These are phyloP conservation scores for Pilatotrama ljubarskyi DNA, from an alignment of 768 basidiomycete species.

Conservation along the genomic window DNA sequence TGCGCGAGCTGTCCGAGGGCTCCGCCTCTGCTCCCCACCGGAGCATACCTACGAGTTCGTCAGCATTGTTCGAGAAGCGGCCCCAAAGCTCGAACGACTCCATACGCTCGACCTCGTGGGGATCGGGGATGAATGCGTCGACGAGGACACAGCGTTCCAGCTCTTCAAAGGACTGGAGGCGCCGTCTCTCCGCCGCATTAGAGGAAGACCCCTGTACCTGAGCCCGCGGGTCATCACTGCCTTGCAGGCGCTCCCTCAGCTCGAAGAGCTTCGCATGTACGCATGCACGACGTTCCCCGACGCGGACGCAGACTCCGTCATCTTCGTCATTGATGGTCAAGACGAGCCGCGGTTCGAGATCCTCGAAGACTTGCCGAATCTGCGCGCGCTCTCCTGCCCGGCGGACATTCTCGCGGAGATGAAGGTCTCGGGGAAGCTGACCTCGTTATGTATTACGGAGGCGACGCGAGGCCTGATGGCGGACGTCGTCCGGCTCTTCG, in stretches of 20 bases:
- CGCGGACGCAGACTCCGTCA: not conserved
- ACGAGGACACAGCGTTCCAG: not conserved
- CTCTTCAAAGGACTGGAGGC: not conserved
- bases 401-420: not conserved
- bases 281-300: not conserved
- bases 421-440: not conserved
- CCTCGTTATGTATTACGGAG: not conserved
- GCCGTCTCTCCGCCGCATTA: not conserved
- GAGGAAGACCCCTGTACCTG: not conserved
- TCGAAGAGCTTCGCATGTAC: slow-evolving; percentile 1
- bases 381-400: slow-evolving; percentile 3
- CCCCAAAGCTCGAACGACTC: not conserved
- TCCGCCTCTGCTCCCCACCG: not conserved
- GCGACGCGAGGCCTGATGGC: not conserved
- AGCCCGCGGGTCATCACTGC: not conserved
- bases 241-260: not conserved
- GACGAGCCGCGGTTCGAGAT: not conserved
- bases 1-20: not conserved
- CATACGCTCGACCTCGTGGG: not conserved
- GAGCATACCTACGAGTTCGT: not conserved
- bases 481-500: not conserved
- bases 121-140: not conserved
- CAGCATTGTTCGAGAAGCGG: not conserved
- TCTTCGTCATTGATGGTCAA: no score
- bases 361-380: not conserved